Percentiles rank a stretch among this genome's conserved stretches.
Conservation (phyloP, 176 grass and related monocot species). For the Eleusine coracana region DNA sequence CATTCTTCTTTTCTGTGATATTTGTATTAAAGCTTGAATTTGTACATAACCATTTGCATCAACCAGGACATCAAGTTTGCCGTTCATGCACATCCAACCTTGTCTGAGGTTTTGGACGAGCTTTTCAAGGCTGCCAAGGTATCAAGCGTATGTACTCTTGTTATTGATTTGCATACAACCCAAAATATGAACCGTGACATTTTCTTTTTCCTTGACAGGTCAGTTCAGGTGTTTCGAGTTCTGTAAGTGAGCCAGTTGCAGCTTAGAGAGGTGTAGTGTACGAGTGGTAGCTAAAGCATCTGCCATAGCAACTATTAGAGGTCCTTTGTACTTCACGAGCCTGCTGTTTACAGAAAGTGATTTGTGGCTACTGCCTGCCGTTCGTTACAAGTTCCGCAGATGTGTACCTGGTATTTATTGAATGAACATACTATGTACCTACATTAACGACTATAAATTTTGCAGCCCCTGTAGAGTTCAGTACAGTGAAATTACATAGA, state of each 20-base stretch:
- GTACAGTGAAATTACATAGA: neutral
- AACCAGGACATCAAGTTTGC: conserved; percentile 73
- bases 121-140: conserved; percentile 88
- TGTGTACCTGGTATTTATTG: neutral
- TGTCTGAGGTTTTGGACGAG: conserved; percentile 84
- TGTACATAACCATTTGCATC: neutral
- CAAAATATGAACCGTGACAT: neutral
- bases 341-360: conserved; percentile 8
- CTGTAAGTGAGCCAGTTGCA: conserved; percentile 68
- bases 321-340: neutral
- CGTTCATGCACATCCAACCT: conserved; percentile 85
- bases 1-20: neutral
- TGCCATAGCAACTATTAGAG: neutral
- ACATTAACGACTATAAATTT: conserved; percentile 17
- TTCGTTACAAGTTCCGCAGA: neutral
- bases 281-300: neutral
- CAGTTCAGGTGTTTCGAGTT: conserved; percentile 41
- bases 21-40: conserved; percentile 1
- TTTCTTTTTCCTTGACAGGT: conserved; percentile 48
- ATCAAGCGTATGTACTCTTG: conserved; percentile 18
- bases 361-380: neutral
- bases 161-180: neutral
- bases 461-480: conserved; percentile 32
- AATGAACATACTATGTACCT: conserved; percentile 4
- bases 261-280: conserved; percentile 40